These are phyloP conservation scores for Pyrenophora seminiperda DNA, from an alignment of 2,329 filamentous ascomycete species.

Conservation along the genomic window DNA sequence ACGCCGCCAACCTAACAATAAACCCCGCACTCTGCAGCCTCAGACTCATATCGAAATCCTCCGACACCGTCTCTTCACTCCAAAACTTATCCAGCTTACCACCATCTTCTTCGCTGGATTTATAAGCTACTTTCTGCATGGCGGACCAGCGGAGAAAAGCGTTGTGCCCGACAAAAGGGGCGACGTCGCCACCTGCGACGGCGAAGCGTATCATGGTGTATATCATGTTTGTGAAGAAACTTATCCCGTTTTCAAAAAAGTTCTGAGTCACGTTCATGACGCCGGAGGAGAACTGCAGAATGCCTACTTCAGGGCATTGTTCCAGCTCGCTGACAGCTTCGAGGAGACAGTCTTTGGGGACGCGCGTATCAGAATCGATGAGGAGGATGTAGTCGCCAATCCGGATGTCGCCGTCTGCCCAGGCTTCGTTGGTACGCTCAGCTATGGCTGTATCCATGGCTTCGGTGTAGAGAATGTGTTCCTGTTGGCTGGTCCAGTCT, in stretches of 20 bases:
- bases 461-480: slow-evolving; percentile 39
- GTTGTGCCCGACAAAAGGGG: slow-evolving; percentile 79
- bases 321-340: slow-evolving; percentile 84
- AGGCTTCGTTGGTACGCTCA: slow-evolving; percentile 66
- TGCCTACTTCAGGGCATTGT: slow-evolving; percentile 74
- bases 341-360: slow-evolving; percentile 73
- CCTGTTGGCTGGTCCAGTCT: slow-evolving; percentile 42
- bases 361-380: slow-evolving; percentile 50
- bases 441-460: slow-evolving; percentile 67
- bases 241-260: slow-evolving; percentile 77
- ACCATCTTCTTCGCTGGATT: slow-evolving; percentile 37
- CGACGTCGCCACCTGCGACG: slow-evolving; percentile 72
- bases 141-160: slow-evolving; percentile 74
- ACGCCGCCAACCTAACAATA: slow-evolving; percentile 70
- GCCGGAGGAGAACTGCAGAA: slow-evolving; percentile 73
- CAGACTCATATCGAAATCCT: slow-evolving; percentile 77
- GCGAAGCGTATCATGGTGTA: slow-evolving; percentile 75
- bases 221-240: slow-evolving; percentile 79
- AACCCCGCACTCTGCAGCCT: slow-evolving; percentile 72
- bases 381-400: slow-evolving; percentile 82
- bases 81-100: slow-evolving; percentile 68
- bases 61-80: slow-evolving; percentile 76
- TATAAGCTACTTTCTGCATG: slow-evolving; percentile 59
- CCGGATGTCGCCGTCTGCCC: slow-evolving; percentile 85
- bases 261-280: slow-evolving; percentile 75